phyloP scores from a whole-genome alignment of 139 green algal species.

The Asterochloris erici region DNA sequence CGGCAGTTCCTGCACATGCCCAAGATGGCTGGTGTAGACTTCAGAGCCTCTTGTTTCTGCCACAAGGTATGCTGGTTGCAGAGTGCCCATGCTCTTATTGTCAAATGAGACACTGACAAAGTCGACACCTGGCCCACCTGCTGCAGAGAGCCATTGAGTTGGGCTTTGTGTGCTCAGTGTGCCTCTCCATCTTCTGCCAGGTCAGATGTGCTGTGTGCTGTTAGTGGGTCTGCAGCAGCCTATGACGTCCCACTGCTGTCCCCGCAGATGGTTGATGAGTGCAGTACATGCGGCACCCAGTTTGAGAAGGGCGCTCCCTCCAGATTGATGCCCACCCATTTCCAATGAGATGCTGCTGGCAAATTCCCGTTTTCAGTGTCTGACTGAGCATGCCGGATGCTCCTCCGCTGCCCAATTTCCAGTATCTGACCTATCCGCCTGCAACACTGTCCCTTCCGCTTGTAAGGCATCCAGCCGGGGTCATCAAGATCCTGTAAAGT shows the following conservation, averaged over 20 bases:
- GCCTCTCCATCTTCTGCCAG: conserved; percentile 77
- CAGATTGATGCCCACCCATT: too few relatives aligned
- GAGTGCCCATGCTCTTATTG: background rate
- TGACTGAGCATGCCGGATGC: too few relatives aligned
- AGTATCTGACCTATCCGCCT: too few relatives aligned
- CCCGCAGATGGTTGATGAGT: too few relatives aligned
- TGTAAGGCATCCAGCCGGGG: too few relatives aligned
- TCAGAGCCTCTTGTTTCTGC: conserved; percentile 69
- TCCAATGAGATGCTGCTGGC: too few relatives aligned
- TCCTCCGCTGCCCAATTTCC: too few relatives aligned
- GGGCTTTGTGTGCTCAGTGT: conserved; percentile 74
- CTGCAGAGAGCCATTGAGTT: conserved; percentile 52
- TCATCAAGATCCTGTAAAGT: too few relatives aligned
- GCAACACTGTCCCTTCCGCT: too few relatives aligned
- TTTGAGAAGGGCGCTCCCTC: too few relatives aligned
- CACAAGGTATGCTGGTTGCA: conserved; percentile 34
- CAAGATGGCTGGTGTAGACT: conserved; percentile 47
- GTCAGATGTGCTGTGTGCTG: background rate
- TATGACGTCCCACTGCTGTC: background rate
- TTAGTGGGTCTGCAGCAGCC: background rate
- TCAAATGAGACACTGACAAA: background rate
- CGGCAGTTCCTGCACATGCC: conserved; percentile 3
- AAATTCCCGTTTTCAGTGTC: too few relatives aligned
- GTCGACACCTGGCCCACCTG: background rate
- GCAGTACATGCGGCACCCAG: too few relatives aligned